phyloP scores from a whole-genome alignment of 164 flowering plant genomes.

The Berberis thunbergii region DNA sequence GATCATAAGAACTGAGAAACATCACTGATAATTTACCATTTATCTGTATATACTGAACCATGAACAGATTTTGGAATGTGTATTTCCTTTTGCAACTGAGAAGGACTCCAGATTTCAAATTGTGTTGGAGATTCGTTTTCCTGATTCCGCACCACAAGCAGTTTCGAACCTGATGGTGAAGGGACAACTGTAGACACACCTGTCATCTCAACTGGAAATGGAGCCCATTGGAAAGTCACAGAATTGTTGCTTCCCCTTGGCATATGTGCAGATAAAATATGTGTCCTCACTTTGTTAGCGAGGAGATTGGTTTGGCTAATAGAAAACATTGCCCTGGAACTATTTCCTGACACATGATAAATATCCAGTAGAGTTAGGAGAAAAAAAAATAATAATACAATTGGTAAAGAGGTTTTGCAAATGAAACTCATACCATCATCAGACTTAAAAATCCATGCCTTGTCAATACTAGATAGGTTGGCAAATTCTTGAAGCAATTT shows the following conservation, averaged over 20 bases:
- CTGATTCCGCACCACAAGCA: constrained; percentile 63
- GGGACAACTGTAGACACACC: constrained; percentile 73
- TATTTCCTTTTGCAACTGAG: constrained; percentile 74
- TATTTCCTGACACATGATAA: constrained; percentile 32
- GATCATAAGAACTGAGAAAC: neutral
- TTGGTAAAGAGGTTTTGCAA: neutral
- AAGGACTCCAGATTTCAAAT: constrained; percentile 77
- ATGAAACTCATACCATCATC: constrained; percentile 34
- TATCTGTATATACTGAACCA: constrained; percentile 82
- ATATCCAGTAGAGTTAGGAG: neutral
- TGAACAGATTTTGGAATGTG: constrained; percentile 67
- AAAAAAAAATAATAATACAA: too few relatives aligned
- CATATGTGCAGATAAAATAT: constrained; percentile 49
- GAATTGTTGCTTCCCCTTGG: constrained; percentile 23
- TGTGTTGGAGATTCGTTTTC: constrained; percentile 72
- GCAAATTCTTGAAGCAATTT: constrained; percentile 63
- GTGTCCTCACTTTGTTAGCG: constrained; percentile 70
- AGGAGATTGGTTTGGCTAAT: constrained; percentile 68
- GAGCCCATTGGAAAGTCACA: constrained; percentile 74
- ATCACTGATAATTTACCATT: constrained; percentile 52
- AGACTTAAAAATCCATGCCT: constrained; percentile 72
- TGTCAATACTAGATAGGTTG: constrained; percentile 55
- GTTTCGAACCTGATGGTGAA: constrained; percentile 85
- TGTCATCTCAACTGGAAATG: constrained; percentile 80
- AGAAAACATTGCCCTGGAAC: constrained; percentile 64